Evolutionary conservation across 768 basidiomycete species (phyloP).

Genomic region (Naganishia friedmannii): DNA sequence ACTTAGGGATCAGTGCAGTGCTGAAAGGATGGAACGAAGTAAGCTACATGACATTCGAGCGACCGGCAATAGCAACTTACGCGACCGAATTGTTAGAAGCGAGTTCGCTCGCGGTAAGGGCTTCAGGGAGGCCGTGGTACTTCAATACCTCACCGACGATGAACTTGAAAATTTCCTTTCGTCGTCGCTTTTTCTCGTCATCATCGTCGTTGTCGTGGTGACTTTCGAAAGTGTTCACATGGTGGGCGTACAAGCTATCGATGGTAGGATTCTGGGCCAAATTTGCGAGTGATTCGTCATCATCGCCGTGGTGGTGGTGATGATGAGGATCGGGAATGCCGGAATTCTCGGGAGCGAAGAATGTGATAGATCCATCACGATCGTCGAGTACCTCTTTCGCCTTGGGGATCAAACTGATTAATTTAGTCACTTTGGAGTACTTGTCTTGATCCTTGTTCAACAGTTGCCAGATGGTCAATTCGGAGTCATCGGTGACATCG

Average conservation of each 20-base stretch:
- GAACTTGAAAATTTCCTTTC: slow-evolving; percentile 60
- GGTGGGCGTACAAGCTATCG: slow-evolving; percentile 42
- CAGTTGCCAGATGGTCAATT: slow-evolving; percentile 49
- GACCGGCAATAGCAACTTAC: neutral
- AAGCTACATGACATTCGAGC: slow-evolving; percentile 55
- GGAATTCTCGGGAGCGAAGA: slow-evolving; percentile 49
- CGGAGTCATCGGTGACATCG: slow-evolving; percentile 32
- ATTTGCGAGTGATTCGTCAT: slow-evolving; percentile 16
- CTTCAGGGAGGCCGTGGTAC: slow-evolving; percentile 61
- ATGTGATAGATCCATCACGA: slow-evolving; percentile 45
- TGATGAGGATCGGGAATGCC: slow-evolving; percentile 45
- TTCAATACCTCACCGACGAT: slow-evolving; percentile 60
- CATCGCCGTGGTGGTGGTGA: slow-evolving; percentile 33
- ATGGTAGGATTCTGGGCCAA: slow-evolving; percentile 12
- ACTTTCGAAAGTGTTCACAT: slow-evolving; percentile 51
- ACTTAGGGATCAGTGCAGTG: slow-evolving; percentile 46
- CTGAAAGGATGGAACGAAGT: slow-evolving; percentile 7
- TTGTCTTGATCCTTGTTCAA: slow-evolving; percentile 44
- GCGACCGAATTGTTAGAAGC: slow-evolving; percentile 61
- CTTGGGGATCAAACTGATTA: slow-evolving; percentile 44
- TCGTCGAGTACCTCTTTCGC: slow-evolving; percentile 47
- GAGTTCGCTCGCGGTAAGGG: slow-evolving; percentile 53
- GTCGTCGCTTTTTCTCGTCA: slow-evolving; percentile 51
- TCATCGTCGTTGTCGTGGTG: slow-evolving; percentile 45
- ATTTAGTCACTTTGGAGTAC: slow-evolving; percentile 47